phyloP scores from a whole-genome alignment of 1,139 yeast genomes.

The Saccharomycopsis crataegensis region DNA sequence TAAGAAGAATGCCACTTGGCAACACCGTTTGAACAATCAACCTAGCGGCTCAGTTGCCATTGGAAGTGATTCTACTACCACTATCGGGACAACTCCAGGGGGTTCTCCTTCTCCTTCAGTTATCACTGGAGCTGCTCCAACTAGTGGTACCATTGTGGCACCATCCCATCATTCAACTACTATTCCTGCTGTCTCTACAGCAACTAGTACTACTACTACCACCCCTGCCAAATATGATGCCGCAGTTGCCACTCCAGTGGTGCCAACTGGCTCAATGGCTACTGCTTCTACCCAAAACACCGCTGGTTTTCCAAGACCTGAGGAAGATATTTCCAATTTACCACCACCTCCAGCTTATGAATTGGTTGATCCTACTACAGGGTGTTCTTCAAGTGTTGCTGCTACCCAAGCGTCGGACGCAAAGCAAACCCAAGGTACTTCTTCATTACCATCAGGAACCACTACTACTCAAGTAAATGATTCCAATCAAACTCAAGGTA shows the following conservation, averaged over 20 bases:
- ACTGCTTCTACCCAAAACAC: not conserved
- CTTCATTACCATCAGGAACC: not conserved
- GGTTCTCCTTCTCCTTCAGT: not conserved
- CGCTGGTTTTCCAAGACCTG: not conserved
- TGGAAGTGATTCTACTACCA: not conserved
- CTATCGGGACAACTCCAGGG: not conserved
- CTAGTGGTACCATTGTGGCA: not conserved
- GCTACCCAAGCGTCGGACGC: not conserved
- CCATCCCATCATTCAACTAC: not conserved
- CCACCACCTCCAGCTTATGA: slow-evolving; percentile 7
- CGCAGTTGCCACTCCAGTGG: not conserved
- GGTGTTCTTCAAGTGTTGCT: no score
- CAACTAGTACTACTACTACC: not conserved
- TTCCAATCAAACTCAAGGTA: no score
- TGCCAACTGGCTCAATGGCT: not conserved
- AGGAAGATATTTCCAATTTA: not conserved
- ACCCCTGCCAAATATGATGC: not conserved
- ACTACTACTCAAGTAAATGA: not conserved
- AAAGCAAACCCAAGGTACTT: not conserved
- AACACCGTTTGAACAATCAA: slow-evolving; percentile 4
- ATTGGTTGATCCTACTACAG: not conserved
- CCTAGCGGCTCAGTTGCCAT: not conserved
- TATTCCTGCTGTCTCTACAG: not conserved
- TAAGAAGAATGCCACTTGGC: slow-evolving; percentile 8
- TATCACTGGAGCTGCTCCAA: not conserved